Percentiles rank a stretch among this genome's conserved stretches.
Conservation (phyloP, 441 rosid species). For the Aquilaria agallochum region DNA sequence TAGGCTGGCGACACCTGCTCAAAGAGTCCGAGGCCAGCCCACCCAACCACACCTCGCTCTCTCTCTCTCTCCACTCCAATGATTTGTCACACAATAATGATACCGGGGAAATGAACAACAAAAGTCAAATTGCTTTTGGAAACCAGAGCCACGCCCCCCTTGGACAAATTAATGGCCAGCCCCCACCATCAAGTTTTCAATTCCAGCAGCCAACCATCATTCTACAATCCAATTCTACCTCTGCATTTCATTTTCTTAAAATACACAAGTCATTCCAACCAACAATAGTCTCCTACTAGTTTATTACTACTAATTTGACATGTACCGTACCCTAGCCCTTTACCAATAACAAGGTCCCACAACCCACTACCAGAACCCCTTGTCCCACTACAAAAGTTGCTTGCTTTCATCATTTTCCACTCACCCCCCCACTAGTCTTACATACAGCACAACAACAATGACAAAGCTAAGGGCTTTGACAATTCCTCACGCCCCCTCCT, state of each 20-base stretch:
- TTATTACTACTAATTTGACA: background rate
- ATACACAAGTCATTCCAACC: conserved; percentile 16
- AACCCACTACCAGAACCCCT: conserved; percentile 53
- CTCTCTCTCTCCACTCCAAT: conserved; percentile 4
- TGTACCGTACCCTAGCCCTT: conserved; percentile 25
- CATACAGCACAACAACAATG: conserved; percentile 35
- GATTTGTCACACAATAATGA: conserved; percentile 21
- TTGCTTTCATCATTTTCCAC: conserved; percentile 68
- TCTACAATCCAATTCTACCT: conserved; percentile 15
- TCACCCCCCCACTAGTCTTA: conserved; percentile 22
- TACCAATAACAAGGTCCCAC: conserved; percentile 51
- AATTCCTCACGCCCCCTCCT: conserved; percentile 29
- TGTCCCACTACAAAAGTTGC: conserved; percentile 40
- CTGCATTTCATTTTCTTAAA: conserved; percentile 25
- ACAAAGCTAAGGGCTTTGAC: conserved; percentile 61
- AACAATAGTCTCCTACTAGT: conserved; percentile 7
- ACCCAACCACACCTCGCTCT: background rate
- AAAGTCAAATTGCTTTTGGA: conserved; percentile 26
- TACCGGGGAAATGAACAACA: conserved; percentile 14
- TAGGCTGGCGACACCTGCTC: no score
- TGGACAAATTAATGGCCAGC: conserved; percentile 20
- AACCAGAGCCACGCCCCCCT: conserved; percentile 11
- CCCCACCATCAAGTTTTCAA: conserved; percentile 8
- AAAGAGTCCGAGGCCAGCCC: background rate
- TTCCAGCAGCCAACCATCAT: conserved; percentile 23